Evolutionary conservation across 2,329 filamentous ascomycete genomes (phyloP), one percentile per base, ranked within the genome.

Genomic region (Graphilbum sp.): DNA sequence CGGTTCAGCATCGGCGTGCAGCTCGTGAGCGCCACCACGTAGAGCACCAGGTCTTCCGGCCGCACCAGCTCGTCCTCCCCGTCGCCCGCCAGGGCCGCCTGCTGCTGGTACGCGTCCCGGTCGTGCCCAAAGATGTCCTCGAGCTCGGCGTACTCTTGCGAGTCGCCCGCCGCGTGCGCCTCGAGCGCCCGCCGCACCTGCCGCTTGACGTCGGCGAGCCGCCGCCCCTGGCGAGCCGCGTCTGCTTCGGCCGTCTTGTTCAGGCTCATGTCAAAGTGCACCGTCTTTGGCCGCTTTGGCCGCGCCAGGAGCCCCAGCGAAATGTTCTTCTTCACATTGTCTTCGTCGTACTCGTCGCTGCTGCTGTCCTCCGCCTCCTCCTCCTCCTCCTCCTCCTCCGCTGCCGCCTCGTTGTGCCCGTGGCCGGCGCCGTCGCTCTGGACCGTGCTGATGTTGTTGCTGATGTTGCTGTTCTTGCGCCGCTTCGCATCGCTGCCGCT

Each of bases 11-110:
- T 60, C n/a, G 72, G 69, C 8, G 71, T 63, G 47, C 68, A 74
- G 49, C 64, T 68, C 12, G 72, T 70, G 34, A 81, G 60, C n/a
- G 74, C 74, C 46, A 75, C 58, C 41, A 79, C 59, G 51, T 78
- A 78, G 29, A 63, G 61, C 45, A 70, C 66, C 35, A 78, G 60
- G 46, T 75, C 71, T 44, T 72, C 64, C 2, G 64, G 63, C 46
- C 64, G 64, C 34, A 65, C 48, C 5, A 44, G 44, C 15, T 60
- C 62, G 23, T 72, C 65, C 21, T 66, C 63, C 30, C 41, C 39
- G 16, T 59, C 61, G 24, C 69, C 63, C 9, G 64, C 61, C 29
- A 63, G 36, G 24, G 69, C 63, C 9, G 64, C 61, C 29, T 63
- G 36, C 56, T 49, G 33, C 32, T 39, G 33, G 32, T 62, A 58